A percentile compares a stretch with the other conserved stretches of the same genome.
Conservation (phyloP, 1,284 basidiomycete species). For the Volvariella volvacea region DNA sequence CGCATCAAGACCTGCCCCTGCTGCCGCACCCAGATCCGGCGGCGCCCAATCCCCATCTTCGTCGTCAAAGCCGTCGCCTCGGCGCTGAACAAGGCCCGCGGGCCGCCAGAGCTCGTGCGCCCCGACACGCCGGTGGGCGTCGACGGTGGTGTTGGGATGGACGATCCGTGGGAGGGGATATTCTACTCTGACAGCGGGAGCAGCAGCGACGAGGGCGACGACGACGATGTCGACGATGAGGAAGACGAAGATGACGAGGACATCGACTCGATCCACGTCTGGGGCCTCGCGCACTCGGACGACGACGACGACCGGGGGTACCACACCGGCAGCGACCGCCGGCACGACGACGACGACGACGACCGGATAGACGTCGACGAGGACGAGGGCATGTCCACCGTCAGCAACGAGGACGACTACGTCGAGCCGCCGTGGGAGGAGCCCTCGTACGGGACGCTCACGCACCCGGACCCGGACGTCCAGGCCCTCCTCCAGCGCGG, state of each 20-base stretch:
- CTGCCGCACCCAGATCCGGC: slow-evolving; percentile 51
- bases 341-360: slow-evolving; percentile 25
- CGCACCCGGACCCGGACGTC: slow-evolving; percentile 26
- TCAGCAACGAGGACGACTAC: slow-evolving; percentile 25
- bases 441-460: slow-evolving; percentile 35
- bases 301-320: slow-evolving; percentile 6
- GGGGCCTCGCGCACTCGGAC: not conserved
- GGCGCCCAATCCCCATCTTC: slow-evolving; percentile 60
- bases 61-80: slow-evolving; percentile 54
- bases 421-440: slow-evolving; percentile 44
- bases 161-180: slow-evolving; percentile 63
- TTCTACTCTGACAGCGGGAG: slow-evolving; percentile 29
- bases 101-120: slow-evolving; percentile 6
- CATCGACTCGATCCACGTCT: not conserved
- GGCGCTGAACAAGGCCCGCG: slow-evolving; percentile 38
- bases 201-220: slow-evolving; percentile 30
- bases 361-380: slow-evolving; percentile 23
- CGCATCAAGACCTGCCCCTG: slow-evolving; percentile 66
- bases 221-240: slow-evolving; percentile 33
- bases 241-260: slow-evolving; percentile 18
- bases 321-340: slow-evolving; percentile 17
- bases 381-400: slow-evolving; percentile 15
- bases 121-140: slow-evolving; percentile 13
- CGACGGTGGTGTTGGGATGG: no score
- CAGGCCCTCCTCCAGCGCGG: slow-evolving; percentile 46